phyloP scores from a whole-genome alignment of 495 filamentous ascomycete genomes.

The Talaromyces wortmannii region DNA sequence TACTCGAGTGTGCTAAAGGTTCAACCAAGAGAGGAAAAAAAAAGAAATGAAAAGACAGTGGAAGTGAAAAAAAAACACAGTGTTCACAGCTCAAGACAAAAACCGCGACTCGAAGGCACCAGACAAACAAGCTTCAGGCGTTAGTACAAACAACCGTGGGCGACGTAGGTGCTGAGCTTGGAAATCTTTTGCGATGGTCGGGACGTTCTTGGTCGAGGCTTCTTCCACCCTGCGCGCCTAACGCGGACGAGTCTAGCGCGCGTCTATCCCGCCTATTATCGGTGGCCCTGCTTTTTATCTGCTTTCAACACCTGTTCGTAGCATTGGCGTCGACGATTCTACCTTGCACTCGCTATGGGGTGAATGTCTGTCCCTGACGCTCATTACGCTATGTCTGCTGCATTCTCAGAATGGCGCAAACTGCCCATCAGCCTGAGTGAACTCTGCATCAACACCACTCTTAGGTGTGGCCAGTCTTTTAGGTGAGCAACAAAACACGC shows the following conservation, averaged over 20 bases:
- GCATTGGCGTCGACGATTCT: background rate
- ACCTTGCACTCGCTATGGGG: background rate
- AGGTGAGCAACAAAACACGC: slow-evolving; percentile 30
- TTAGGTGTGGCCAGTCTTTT: slow-evolving; percentile 90
- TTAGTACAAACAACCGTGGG: background rate
- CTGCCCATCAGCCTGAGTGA: slow-evolving; percentile 73
- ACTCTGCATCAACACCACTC: slow-evolving; percentile 83
- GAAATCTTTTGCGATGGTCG: slow-evolving; percentile 1
- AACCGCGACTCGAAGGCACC: background rate
- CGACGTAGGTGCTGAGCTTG: background rate
- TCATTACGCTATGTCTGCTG: slow-evolving; percentile 15
- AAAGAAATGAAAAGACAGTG: background rate
- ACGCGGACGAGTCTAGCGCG: background rate
- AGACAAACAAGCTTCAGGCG: background rate
- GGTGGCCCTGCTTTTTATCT: too few species aligned
- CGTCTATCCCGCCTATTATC: slow-evolving; percentile 5
- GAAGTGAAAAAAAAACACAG: background rate
- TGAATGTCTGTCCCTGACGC: background rate
- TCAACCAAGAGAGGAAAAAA: background rate
- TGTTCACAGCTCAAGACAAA: too few species aligned
- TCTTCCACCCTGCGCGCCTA: slow-evolving; percentile 1
- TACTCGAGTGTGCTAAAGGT: slow-evolving; percentile 16
- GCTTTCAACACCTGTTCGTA: background rate
- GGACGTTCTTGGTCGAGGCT: background rate
- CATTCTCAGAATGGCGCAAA: slow-evolving; percentile 65